These are phyloP conservation scores for Trypanosoma avium DNA, from an alignment of 208 protist genomes.

Conservation along the genomic window DNA sequence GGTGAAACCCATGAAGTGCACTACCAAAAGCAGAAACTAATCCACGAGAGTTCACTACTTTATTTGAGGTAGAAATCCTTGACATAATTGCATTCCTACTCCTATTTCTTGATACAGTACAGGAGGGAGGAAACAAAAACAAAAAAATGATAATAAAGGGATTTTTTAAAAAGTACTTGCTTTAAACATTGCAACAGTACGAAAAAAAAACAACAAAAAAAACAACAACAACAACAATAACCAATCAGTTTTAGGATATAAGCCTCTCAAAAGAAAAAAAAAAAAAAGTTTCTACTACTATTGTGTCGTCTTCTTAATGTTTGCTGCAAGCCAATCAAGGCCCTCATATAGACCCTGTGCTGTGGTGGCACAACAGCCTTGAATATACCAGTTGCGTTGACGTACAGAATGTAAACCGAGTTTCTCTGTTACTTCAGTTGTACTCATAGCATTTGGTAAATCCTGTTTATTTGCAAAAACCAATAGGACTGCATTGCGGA, in stretches of 20 bases:
- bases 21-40: conserved; percentile 44
- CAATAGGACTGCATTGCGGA: conserved; percentile 95
- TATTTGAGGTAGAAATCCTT: not conserved
- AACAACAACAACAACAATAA: too few relatives aligned
- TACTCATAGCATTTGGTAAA: conserved; percentile 97
- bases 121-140: conserved; percentile 6
- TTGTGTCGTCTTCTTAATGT: conserved; percentile 84
- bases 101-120: not conserved
- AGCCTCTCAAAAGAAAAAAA: not conserved
- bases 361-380: conserved; percentile 90
- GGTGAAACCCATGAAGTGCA: conserved; percentile 53
- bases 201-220: too few relatives aligned
- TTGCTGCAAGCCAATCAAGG: conserved; percentile 89
- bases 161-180: too few relatives aligned
- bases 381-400: conserved; percentile 94
- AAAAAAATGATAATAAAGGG: too few relatives aligned
- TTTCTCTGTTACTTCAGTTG: conserved; percentile 96
- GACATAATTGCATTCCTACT: conserved; percentile 12
- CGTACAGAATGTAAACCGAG: conserved; percentile 93
- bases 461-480: conserved; percentile 99
- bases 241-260: too few relatives aligned
- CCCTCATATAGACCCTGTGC: conserved; percentile 93
- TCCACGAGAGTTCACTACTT: not conserved
- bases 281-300: conserved; percentile 19
- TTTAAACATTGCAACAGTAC: too few relatives aligned